phyloP scores from a whole-genome alignment of 768 basidiomycete species.

The Baorangia bicolor region DNA sequence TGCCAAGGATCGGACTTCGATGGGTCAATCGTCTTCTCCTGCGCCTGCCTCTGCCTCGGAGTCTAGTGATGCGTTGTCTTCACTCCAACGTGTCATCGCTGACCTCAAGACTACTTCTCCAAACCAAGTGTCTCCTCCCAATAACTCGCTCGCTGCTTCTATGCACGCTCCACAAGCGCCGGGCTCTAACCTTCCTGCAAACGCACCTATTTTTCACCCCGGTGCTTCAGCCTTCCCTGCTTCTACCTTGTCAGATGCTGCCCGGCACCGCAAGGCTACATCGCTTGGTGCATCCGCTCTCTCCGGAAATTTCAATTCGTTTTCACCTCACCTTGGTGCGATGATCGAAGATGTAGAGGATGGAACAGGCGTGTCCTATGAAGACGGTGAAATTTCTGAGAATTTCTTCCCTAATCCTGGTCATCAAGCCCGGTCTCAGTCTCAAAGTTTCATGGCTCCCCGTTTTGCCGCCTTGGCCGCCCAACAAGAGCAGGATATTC shows the following conservation, averaged over 20 bases:
- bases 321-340: constrained; percentile 75
- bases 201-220: constrained; percentile 76
- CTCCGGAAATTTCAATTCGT: constrained; percentile 64
- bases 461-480: constrained; percentile 81
- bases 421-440: constrained; percentile 73
- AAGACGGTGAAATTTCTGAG: constrained; percentile 81
- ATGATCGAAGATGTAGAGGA: constrained; percentile 86
- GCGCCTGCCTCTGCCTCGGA: constrained; percentile 54
- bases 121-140: constrained; percentile 42
- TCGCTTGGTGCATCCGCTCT: constrained; percentile 63
- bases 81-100: constrained; percentile 90
- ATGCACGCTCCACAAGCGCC: constrained; percentile 47
- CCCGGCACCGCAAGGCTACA: constrained; percentile 78
- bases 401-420: constrained; percentile 45
- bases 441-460: constrained; percentile 84
- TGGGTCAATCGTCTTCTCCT: constrained; percentile 41
- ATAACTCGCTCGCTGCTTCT: constrained; percentile 40
- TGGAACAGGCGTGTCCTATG: constrained; percentile 46
- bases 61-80: constrained; percentile 78
- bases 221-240: constrained; percentile 58
- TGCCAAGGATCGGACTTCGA: constrained; percentile 47
- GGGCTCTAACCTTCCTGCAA: constrained; percentile 54
- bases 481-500: constrained; percentile 61
- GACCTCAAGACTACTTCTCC: constrained; percentile 83
- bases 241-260: constrained; percentile 42